phyloP scores from a whole-genome alignment of 305 asterid species.

The Andrographis paniculata region DNA sequence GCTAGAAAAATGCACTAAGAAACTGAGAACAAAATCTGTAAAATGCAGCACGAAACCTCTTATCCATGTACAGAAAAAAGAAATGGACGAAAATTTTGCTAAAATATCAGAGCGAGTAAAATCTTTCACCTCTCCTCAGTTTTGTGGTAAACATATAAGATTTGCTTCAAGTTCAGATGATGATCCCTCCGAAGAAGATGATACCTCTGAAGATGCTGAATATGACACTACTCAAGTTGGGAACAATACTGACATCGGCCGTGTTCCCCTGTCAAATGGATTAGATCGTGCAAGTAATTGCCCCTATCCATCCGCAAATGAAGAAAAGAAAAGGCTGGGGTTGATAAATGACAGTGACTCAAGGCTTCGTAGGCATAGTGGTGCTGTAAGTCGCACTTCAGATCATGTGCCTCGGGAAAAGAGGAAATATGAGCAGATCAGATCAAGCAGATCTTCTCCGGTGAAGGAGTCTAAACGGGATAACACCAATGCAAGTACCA shows the following conservation, averaged over 20 bases:
- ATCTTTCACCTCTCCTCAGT: conserved; percentile 42
- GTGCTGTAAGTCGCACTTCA: conserved; percentile 23
- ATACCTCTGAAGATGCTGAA: conserved; percentile 25
- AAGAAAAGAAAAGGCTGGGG: conserved; percentile 74
- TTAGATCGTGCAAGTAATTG: conserved; percentile 64
- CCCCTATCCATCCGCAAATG: conserved; percentile 93
- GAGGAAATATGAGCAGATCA: conserved; percentile 39
- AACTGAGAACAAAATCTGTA: conserved; percentile 30
- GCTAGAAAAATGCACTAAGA: conserved; percentile 36
- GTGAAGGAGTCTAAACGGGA: conserved; percentile 38
- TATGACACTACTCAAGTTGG: conserved; percentile 17
- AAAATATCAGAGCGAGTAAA: conserved; percentile 56
- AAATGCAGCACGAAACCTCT: conserved; percentile 39
- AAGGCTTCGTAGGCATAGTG: conserved; percentile 18
- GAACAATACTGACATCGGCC: conserved; percentile 18
- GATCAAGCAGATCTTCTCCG: conserved; percentile 24
- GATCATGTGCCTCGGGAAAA: conserved; percentile 35
- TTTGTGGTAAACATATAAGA: conserved; percentile 17
- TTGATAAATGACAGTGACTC: conserved; percentile 38
- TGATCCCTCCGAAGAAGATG: conserved; percentile 24
- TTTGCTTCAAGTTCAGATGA: conserved; percentile 9
- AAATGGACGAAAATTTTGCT: conserved; percentile 61
- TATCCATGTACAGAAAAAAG: conserved; percentile 45
- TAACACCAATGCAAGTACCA: conserved; percentile 14
- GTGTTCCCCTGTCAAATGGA: conserved; percentile 32